Conservation (phyloP, 768 basidiomycete genomes). For the Lactarius deliciosus region DNA sequence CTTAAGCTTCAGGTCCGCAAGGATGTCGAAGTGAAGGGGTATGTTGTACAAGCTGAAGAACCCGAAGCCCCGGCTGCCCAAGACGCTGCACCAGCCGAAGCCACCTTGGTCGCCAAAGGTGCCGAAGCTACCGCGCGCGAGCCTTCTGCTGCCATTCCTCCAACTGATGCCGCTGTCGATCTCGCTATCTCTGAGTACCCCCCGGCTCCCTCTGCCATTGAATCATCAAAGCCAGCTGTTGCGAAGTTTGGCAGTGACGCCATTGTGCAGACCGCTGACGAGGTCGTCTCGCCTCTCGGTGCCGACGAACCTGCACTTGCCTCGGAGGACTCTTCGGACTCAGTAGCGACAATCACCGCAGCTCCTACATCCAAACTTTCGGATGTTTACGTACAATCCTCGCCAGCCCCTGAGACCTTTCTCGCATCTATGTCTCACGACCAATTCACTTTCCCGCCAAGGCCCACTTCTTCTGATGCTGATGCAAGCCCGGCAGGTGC, state of each 20-base stretch:
- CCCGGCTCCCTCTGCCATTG: neutral
- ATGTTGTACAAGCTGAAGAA: neutral
- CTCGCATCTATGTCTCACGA: conserved; percentile 18
- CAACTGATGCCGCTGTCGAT: conserved; percentile 7
- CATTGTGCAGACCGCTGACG: neutral
- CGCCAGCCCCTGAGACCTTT: conserved; percentile 6
- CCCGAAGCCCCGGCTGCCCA: neutral
- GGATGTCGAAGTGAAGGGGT: conserved; percentile 3
- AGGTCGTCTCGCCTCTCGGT: neutral
- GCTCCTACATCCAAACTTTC: neutral
- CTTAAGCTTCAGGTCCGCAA: neutral
- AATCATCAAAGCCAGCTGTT: neutral
- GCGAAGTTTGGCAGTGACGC: neutral
- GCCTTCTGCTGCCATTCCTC: neutral
- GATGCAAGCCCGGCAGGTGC: neutral
- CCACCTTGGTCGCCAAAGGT: neutral
- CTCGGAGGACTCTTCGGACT: conserved; percentile 7
- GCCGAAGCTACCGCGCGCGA: neutral
- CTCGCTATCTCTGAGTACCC: neutral
- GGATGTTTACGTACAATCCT: neutral
- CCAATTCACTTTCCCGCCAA: conserved; percentile 23
- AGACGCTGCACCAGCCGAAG: neutral
- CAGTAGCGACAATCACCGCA: neutral
- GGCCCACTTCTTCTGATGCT: neutral
- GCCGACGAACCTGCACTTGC: neutral